These are phyloP conservation scores for Lecanicillium sp. DNA, from an alignment of 2,329 filamentous ascomycete genomes.

Conservation along the genomic window DNA sequence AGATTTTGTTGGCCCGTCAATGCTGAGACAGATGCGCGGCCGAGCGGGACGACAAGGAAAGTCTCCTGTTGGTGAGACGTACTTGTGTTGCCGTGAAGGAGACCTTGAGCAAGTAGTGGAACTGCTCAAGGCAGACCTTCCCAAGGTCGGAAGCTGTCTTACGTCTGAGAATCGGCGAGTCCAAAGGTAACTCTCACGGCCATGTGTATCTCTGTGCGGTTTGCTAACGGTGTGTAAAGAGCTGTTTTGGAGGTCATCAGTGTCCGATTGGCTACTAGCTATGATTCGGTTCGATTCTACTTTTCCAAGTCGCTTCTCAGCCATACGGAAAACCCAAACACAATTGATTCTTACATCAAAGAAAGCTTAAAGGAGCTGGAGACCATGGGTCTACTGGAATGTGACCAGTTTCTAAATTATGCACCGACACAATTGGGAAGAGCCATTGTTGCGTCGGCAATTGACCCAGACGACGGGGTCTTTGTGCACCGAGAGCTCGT, in stretches of 20 bases:
- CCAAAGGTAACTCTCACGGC: constrained; percentile 42
- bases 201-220: constrained; percentile 1
- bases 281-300: constrained; percentile 59
- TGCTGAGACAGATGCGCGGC: constrained; percentile 76
- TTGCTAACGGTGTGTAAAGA: constrained; percentile 28
- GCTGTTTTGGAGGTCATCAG: constrained; percentile 65
- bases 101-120: constrained; percentile 65
- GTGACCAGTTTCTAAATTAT: constrained; percentile 43
- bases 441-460: constrained; percentile 64
- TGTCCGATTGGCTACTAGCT: constrained; percentile 58
- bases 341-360: constrained; percentile 47
- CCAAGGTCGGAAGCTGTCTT: constrained; percentile 61
- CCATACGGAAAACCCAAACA: constrained; percentile 41
- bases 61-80: constrained; percentile 70
- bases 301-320: constrained; percentile 60
- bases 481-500: constrained; percentile 65
- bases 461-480: constrained; percentile 67
- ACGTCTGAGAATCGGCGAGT: constrained; percentile 60
- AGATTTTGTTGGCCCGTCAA: constrained; percentile 68
- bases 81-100: constrained; percentile 61
- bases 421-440: constrained; percentile 57
- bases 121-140: constrained; percentile 65
- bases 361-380: constrained; percentile 52
- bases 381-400: constrained; percentile 44
- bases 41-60: constrained; percentile 73